Evolutionary conservation across 257 asterid genomes (phyloP), one percentile per base, ranked within the genome.

Genomic region (Fraxinus americana): DNA sequence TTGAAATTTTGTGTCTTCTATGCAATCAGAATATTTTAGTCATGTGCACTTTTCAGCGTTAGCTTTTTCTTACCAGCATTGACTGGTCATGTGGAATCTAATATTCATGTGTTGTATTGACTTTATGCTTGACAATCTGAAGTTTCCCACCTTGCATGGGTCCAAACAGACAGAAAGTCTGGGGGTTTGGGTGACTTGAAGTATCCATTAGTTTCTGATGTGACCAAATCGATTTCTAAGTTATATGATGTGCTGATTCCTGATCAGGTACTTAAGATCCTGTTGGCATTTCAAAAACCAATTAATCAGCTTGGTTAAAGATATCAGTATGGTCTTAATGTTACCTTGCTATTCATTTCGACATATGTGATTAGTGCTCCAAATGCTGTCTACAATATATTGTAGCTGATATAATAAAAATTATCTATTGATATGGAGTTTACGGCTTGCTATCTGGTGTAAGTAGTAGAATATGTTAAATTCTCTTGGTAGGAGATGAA

Each of bases 101-200:
- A 32, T 39, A 67, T 72, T 19, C 25, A 25, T 63, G 68, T 61
- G 16, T 61, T 52, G 70, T 38, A 29, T 9, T 59, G 70, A 71
- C 23, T 68, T 11, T 76, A 63, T 77, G 75, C 36, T 70, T 82
- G 48, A 74, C 73, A 68, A 41, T 75, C 38, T 84, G 75, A 67
- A 88, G 92, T 87, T 85, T 86, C 90, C 73, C 89, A 88, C 83
- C 99, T 94, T 83, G 97, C 99, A 57, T 94, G 99, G 98, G 94
- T 94, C 77, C 98, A 94, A 89, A 94, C 98, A 6, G 98, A 94
- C 41, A 92, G 98, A 82, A 94, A 94, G 80, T 90, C 98, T 41
- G 98, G 98, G 48, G 98, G 98, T 25, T 84, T 94, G 82, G 98
- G 99, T 79, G 99, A 94, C 84, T 77, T 92, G 89, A 86, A 78